Percentiles rank a stretch among this genome's conserved stretches.
phyloP scores from a whole-genome alignment of 306 rosid species.

The Citrullus colocynthis region DNA sequence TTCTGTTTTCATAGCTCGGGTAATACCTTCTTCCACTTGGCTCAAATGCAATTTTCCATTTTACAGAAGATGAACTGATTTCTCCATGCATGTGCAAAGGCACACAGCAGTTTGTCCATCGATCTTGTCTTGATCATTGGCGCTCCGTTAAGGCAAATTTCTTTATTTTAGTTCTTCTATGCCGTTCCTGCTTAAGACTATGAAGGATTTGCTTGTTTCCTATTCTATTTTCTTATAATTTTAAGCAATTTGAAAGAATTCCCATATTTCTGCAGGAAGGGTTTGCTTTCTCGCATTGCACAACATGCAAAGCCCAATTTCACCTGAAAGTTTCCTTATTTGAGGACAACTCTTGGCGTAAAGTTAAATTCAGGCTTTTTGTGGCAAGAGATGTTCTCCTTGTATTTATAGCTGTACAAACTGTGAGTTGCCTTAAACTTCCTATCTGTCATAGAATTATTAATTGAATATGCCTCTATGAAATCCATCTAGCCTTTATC shows the following conservation, averaged over 20 bases:
- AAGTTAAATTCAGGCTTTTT: slow-evolving; percentile 71
- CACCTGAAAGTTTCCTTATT: slow-evolving; percentile 63
- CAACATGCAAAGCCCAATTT: slow-evolving; percentile 97
- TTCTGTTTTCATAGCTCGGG: slow-evolving; percentile 1
- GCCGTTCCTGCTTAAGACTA: background rate
- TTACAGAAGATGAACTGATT: slow-evolving; percentile 73
- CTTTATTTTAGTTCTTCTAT: slow-evolving; percentile 6
- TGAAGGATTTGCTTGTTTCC: background rate
- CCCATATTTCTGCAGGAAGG: slow-evolving; percentile 53
- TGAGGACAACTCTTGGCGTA: slow-evolving; percentile 90
- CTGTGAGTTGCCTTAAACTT: slow-evolving; percentile 47
- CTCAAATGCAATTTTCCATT: slow-evolving; percentile 15
- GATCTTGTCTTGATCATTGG: slow-evolving; percentile 98
- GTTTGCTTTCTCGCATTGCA: slow-evolving; percentile 96
- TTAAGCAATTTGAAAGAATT: background rate
- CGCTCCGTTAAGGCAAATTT: slow-evolving; percentile 78
- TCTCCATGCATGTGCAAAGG: slow-evolving; percentile 99
- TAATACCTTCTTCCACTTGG: slow-evolving; percentile 1
- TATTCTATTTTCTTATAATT: background rate
- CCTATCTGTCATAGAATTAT: background rate
- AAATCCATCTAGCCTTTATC: background rate
- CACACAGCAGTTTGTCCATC: slow-evolving; percentile 98
- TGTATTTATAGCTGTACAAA: slow-evolving; percentile 87
- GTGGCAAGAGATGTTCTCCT: slow-evolving; percentile 98
- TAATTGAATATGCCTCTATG: background rate